Percentiles rank a stretch among this genome's conserved stretches.
Evolutionary conservation across 129 eudicot genomes (phyloP).

Genomic region (Tagetes patula): DNA sequence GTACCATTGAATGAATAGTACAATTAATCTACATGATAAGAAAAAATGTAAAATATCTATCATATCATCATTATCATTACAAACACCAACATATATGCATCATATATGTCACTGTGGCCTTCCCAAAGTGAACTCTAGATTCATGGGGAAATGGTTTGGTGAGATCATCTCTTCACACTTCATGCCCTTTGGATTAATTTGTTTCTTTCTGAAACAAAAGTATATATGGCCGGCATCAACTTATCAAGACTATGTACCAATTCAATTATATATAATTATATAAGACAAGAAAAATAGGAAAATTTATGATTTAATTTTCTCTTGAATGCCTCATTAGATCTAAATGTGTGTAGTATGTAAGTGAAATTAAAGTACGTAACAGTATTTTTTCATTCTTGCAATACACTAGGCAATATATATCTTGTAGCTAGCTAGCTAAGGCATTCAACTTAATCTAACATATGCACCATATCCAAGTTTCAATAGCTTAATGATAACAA

Average conservation of each 20-base stretch:
- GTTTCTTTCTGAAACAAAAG: constrained; percentile 50
- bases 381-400: neutral
- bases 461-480: neutral
- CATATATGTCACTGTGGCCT: constrained; percentile 49
- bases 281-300: neutral
- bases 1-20: constrained; percentile 54
- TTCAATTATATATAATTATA: too few species aligned
- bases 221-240: neutral
- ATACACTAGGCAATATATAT: neutral
- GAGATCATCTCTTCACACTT: constrained; percentile 70
- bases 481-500: neutral
- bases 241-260: neutral
- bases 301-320: neutral
- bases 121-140: constrained; percentile 92
- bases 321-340: neutral
- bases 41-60: constrained; percentile 19
- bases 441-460: neutral
- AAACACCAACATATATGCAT: constrained; percentile 11
- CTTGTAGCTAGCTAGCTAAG: neutral
- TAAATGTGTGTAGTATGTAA: neutral
- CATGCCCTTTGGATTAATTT: constrained; percentile 50
- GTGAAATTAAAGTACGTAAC: neutral
- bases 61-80: constrained; percentile 7
- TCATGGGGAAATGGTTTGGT: constrained; percentile 49
- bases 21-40: constrained; percentile 1